Evolutionary conservation across 2,329 filamentous ascomycete species (phyloP).

Genomic region (Diaporthe aspalathi): DNA sequence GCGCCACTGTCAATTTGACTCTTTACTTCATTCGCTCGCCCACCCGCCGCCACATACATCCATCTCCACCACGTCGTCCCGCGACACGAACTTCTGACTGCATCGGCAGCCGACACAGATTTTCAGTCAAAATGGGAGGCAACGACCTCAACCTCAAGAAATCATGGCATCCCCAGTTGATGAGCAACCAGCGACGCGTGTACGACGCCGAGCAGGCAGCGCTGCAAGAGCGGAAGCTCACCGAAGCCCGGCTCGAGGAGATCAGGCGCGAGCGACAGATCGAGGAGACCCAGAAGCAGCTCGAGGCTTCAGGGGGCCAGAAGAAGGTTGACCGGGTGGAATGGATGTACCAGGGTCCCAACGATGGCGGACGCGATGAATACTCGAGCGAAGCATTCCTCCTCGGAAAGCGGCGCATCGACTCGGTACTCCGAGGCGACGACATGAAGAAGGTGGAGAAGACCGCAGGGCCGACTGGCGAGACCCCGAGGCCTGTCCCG

Average conservation of each 20-base stretch:
- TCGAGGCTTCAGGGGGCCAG: slow-evolving; percentile 87
- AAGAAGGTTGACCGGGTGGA: slow-evolving; percentile 87
- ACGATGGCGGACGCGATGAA: slow-evolving; percentile 76
- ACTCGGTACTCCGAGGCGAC: slow-evolving; percentile 81
- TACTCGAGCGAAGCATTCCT: slow-evolving; percentile 96
- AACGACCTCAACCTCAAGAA: slow-evolving; percentile 96
- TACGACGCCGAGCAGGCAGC: slow-evolving; percentile 94
- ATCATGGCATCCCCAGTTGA: slow-evolving; percentile 91
- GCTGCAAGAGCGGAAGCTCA: slow-evolving; percentile 93
- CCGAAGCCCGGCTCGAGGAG: slow-evolving; percentile 91
- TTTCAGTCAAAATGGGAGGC: slow-evolving; percentile 75
- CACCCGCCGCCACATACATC: not conserved
- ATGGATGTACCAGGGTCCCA: slow-evolving; percentile 97
- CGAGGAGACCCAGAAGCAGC: slow-evolving; percentile 89
- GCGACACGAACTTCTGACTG: not conserved
- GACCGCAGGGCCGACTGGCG: slow-evolving; percentile 68
- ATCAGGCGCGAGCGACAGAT: slow-evolving; percentile 93
- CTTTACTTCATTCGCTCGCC: not conserved
- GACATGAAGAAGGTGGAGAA: slow-evolving; percentile 87
- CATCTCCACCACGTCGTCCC: not conserved
- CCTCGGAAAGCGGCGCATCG: slow-evolving; percentile 91
- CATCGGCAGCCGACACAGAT: not conserved
- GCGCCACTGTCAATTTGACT: slow-evolving; percentile 32
- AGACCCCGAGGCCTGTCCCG: slow-evolving; percentile 66
- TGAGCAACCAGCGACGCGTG: slow-evolving; percentile 90